These are phyloP conservation scores for Nidula niveotomentosa DNA, from an alignment of 1,284 basidiomycete genomes.

Conservation along the genomic window DNA sequence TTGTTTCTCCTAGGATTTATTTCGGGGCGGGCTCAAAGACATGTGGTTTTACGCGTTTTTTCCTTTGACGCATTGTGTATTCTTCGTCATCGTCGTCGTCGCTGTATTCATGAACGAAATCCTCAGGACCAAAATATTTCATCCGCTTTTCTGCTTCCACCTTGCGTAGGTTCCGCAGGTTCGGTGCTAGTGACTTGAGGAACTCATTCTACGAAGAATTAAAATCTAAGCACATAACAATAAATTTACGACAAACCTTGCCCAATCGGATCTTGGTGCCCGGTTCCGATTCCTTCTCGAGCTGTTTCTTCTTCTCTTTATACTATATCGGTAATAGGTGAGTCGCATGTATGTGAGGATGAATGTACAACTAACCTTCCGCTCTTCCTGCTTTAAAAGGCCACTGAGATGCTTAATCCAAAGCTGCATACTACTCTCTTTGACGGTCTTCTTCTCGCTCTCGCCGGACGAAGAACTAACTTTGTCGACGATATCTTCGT, in stretches of 20 bases:
- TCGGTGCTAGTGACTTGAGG: slow-evolving; percentile 52
- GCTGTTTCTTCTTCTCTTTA: slow-evolving; percentile 58
- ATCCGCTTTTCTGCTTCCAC: slow-evolving; percentile 47
- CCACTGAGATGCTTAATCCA: slow-evolving; percentile 66
- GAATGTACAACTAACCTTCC: slow-evolving; percentile 46
- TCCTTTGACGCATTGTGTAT: too few relatives aligned
- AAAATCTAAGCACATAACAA: background rate
- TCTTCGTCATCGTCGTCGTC: slow-evolving; percentile 28
- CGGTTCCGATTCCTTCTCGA: slow-evolving; percentile 40
- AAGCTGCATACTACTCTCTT: slow-evolving; percentile 54
- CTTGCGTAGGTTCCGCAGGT: slow-evolving; percentile 61
- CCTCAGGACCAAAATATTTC: slow-evolving; percentile 21
- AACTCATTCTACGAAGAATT: slow-evolving; percentile 54
- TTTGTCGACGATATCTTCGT: slow-evolving; percentile 54
- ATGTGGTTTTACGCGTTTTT: too few relatives aligned
- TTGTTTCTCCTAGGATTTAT: too few relatives aligned
- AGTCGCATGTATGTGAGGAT: background rate
- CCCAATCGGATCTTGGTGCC: slow-evolving; percentile 47
- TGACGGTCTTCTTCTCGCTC: slow-evolving; percentile 28
- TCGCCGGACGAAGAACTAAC: slow-evolving; percentile 26
- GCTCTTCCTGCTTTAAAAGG: slow-evolving; percentile 61
- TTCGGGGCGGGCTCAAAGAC: too few relatives aligned
- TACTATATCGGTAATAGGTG: slow-evolving; percentile 37
- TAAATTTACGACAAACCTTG: slow-evolving; percentile 43
- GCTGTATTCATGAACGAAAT: slow-evolving; percentile 24